Conservation (phyloP, 345 rosid genomes). For the Durio zibethinus region DNA sequence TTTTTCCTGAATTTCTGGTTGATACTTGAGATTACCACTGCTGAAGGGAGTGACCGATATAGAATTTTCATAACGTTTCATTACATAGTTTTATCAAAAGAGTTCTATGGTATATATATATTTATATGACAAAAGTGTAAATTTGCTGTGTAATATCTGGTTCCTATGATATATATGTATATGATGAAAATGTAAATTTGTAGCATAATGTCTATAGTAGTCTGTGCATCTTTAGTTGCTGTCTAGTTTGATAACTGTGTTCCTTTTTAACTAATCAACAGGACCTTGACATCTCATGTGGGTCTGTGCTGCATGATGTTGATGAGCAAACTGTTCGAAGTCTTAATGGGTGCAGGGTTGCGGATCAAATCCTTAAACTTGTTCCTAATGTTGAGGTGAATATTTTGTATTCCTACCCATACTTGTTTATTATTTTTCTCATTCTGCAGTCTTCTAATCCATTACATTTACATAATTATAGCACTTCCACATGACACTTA, state of each 20-base stretch:
- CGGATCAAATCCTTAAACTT: constrained; percentile 89
- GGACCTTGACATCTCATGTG: constrained; percentile 83
- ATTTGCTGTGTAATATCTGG: neutral
- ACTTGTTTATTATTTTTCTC: neutral
- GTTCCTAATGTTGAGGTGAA: constrained; percentile 87
- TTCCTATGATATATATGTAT: neutral
- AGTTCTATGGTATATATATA: neutral
- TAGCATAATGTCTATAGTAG: neutral
- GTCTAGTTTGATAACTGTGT: constrained; percentile 8
- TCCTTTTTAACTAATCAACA: constrained; percentile 29
- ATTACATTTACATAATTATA: constrained; percentile 34
- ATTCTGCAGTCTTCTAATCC: constrained; percentile 13
- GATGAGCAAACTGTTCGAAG: constrained; percentile 94
- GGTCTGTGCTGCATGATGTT: constrained; percentile 59
- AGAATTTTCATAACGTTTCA: neutral
- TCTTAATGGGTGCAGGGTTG: constrained; percentile 98
- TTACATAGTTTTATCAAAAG: neutral
- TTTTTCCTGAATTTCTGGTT: neutral
- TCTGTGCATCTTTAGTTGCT: neutral
- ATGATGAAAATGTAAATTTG: neutral
- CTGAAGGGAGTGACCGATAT: neutral
- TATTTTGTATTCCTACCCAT: neutral
- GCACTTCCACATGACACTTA: constrained; percentile 61
- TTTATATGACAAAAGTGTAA: neutral
- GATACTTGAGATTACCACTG: neutral